These are phyloP conservation scores for Sugiyamaella smithiae DNA, from an alignment of 805 yeast genomes.

Conservation along the genomic window DNA sequence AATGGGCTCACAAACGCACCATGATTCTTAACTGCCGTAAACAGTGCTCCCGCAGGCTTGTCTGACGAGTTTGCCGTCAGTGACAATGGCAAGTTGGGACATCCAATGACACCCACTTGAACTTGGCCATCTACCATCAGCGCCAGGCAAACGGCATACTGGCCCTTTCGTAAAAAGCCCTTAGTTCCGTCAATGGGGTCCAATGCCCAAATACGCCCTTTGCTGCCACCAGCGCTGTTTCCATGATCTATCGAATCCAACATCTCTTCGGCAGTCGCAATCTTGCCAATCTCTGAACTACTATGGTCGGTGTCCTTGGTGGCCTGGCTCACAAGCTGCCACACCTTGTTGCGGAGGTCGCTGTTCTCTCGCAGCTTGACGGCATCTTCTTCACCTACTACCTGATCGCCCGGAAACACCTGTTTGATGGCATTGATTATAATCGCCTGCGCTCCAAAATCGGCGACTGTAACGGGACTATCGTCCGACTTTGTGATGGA, in stretches of 20 bases:
- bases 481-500: slow-evolving; percentile 76
- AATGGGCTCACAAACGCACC: slow-evolving; percentile 61
- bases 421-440: slow-evolving; percentile 76
- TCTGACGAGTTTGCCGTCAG: neutral
- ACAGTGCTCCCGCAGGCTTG: slow-evolving; percentile 65
- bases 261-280: slow-evolving; percentile 46
- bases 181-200: slow-evolving; percentile 99
- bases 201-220: slow-evolving; percentile 91
- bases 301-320: slow-evolving; percentile 42
- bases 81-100: slow-evolving; percentile 74
- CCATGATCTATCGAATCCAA: slow-evolving; percentile 75
- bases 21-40: slow-evolving; percentile 61
- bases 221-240: slow-evolving; percentile 69
- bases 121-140: slow-evolving; percentile 82
- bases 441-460: slow-evolving; percentile 93
- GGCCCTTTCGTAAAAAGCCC: slow-evolving; percentile 94
- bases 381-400: slow-evolving; percentile 95
- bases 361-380: slow-evolving; percentile 54
- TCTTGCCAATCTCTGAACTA: slow-evolving; percentile 27
- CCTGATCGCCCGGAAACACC: slow-evolving; percentile 78
- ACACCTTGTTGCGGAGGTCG: slow-evolving; percentile 52
- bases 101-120: slow-evolving; percentile 89
- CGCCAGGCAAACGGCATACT: slow-evolving; percentile 93
- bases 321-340: slow-evolving; percentile 54
- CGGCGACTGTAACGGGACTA: slow-evolving; percentile 94